These are phyloP conservation scores for Solanum infundibuliforme DNA, from an alignment of 257 asterid species.

Conservation along the genomic window DNA sequence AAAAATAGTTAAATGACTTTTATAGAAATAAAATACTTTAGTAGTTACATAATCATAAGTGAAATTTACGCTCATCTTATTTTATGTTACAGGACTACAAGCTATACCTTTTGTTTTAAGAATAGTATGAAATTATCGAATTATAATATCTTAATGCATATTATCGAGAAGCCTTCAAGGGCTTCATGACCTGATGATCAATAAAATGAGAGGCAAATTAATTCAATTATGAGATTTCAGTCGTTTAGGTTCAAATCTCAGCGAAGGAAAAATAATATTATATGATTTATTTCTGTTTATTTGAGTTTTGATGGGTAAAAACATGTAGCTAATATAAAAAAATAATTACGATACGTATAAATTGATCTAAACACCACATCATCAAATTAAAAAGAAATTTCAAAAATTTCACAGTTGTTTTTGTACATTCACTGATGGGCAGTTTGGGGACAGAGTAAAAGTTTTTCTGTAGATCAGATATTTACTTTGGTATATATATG, in stretches of 20 bases:
- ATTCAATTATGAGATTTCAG: background rate
- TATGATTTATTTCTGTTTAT: background rate
- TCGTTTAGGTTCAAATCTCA: background rate
- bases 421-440: background rate
- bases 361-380: background rate
- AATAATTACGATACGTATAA: accelerated
- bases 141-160: too few relatives aligned
- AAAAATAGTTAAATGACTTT: background rate
- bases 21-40: too few relatives aligned
- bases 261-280: background rate
- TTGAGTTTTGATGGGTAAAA: background rate
- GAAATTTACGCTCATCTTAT: background rate
- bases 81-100: background rate
- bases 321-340: accelerated
- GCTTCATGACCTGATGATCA: background rate
- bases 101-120: background rate
- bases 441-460: background rate
- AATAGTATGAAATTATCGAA: too few relatives aligned
- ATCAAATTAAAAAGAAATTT: background rate
- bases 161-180: too few relatives aligned
- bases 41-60: too few relatives aligned
- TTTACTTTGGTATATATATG: too few relatives aligned
- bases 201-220: background rate
- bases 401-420: background rate
- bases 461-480: background rate